phyloP scores from a whole-genome alignment of 2,329 filamentous ascomycete genomes.

The Dryadomyces sulphureus region DNA sequence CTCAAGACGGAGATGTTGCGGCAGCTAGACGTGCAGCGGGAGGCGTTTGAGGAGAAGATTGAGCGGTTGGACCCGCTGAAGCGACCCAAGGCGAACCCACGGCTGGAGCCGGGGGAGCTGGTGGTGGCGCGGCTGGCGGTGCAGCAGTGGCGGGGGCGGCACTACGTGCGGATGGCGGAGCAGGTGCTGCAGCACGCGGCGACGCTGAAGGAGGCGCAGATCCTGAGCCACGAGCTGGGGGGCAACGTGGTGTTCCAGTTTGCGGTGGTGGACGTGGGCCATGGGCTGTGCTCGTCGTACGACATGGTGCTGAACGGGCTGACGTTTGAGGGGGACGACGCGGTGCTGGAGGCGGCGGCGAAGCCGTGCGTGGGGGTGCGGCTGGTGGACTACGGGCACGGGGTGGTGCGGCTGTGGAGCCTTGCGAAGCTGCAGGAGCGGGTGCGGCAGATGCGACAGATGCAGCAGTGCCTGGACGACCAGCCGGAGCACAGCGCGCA shows the following conservation, averaged over 20 bases:
- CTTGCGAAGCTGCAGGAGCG: conserved; percentile 80
- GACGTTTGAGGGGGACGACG: conserved; percentile 68
- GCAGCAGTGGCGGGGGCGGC: conserved; percentile 65
- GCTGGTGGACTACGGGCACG: conserved; percentile 79
- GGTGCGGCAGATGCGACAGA: conserved; percentile 83
- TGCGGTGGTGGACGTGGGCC: conserved; percentile 75
- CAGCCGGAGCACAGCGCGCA: conserved; percentile 90
- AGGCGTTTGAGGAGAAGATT: conserved; percentile 71
- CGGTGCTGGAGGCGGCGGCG: conserved; percentile 61
- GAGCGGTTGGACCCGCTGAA: conserved; percentile 57
- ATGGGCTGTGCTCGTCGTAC: conserved; percentile 83
- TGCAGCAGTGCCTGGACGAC: conserved; percentile 93
- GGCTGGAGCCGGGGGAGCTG: conserved; percentile 58
- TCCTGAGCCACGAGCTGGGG: conserved; percentile 94
- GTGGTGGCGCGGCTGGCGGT: conserved; percentile 51
- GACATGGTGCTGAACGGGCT: conserved; percentile 91
- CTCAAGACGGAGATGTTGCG: conserved; percentile 82
- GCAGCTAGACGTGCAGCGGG: conserved; percentile 69
- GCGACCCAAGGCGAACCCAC: conserved; percentile 43
- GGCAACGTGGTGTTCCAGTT: conserved; percentile 93
- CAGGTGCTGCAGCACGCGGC: conserved; percentile 77
- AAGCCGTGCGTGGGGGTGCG: conserved; percentile 88
- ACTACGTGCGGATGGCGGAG: conserved; percentile 90
- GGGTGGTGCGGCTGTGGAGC: conserved; percentile 85
- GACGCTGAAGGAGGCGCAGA: conserved; percentile 83